Conservation (phyloP, 1,284 basidiomycete species). For the Tylopilus sp. region DNA sequence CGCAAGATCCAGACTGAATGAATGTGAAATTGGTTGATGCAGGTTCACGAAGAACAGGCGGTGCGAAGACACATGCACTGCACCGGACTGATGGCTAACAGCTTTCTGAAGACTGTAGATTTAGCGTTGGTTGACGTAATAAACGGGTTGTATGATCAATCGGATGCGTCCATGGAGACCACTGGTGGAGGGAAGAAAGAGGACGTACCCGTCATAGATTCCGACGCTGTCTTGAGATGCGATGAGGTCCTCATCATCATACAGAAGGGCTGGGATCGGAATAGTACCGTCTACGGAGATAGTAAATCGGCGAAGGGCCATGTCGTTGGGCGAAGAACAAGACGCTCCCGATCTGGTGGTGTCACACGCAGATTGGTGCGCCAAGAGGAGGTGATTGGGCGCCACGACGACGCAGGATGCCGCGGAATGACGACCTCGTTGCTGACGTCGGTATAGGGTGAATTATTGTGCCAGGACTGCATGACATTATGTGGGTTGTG, state of each 20-base stretch:
- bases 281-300: constrained; percentile 66
- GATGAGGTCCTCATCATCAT: constrained; percentile 74
- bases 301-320: constrained; percentile 55
- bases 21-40: constrained; percentile 45
- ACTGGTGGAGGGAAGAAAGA: constrained; percentile 8
- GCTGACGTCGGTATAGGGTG: constrained; percentile 6
- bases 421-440: constrained; percentile 10
- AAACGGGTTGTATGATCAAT: constrained; percentile 16
- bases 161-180: constrained; percentile 15
- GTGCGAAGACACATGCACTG: constrained; percentile 77
- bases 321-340: constrained; percentile 23
- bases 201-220: constrained; percentile 82
- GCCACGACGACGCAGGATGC: constrained; percentile 8
- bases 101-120: constrained; percentile 74
- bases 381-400: constrained; percentile 1
- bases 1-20: constrained; percentile 64
- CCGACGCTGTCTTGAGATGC: constrained; percentile 76
- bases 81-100: constrained; percentile 66
- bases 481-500: constrained; percentile 13
- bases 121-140: constrained; percentile 32
- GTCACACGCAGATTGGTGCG: not conserved
- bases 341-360: constrained; percentile 1
- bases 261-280: constrained; percentile 68
- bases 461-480: constrained; percentile 4
- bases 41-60: constrained; percentile 79